Evolutionary conservation across 441 rosid genomes (phyloP), one percentile per base, ranked within the genome.

Genomic region (Macaranga tanarius): DNA sequence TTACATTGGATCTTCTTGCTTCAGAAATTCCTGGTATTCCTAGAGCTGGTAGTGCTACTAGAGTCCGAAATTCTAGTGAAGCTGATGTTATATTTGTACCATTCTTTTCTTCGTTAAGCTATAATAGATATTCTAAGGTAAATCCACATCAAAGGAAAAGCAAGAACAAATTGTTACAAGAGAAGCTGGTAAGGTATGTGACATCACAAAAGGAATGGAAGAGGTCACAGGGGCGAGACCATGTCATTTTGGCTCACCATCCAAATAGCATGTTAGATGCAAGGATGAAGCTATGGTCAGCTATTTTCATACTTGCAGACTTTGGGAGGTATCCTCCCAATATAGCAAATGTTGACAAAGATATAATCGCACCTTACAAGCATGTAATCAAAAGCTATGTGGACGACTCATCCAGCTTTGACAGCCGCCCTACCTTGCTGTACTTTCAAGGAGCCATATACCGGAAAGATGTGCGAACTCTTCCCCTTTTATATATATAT

Each of bases 371-470:
- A 0, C 99, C 99, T 44, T 95, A 95, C 84, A 89, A 86, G 75
- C 98, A 95, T 76, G 85, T 92, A 5, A 81, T 92, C 62, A 86
- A 73, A 79, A 81, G 79, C 47, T 91, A 84, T 11, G 80, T 60
- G 38, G 83, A 89, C 69, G 99, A 95, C 77, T 55, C 83, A 0
- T 87, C 97, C 16, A 83, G 76, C 65, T 95, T 88, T 22, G 87
- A 87, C 58, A 82, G 78, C 70, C 92, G 97, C 45, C 84, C 87
- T 0, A 87, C 83, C 74, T 83, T 95, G 86, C 87, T 95, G 19
- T 95, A 86, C 81, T 95, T 95, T 80, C 98, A 91, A 73, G 99
- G 99, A 65, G 96, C 97, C 62, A 92, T 92, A 74, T 89, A 92
- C 89, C 84, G 99, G 75, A 95, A 95, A 89, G 98, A 91, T 87